Base-by-base conservation (phyloP, 257 asterid genomes). In the Fraxinus pennsylvanica region DNA sequence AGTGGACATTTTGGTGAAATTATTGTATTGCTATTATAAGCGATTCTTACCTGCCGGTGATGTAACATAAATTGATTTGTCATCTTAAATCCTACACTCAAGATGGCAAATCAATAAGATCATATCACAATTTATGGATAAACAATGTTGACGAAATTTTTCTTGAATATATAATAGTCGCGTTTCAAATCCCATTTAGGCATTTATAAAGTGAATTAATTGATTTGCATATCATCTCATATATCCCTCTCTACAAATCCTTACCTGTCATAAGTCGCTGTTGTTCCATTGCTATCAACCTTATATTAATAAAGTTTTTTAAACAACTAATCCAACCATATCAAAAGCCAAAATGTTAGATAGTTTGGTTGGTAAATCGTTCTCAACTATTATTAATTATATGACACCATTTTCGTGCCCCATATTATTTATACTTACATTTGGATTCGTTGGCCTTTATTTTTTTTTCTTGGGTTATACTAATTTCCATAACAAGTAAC, bases 261-360 rank as follows among this genome's bases (percentile, higher is more conserved):
- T 33, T 33, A 33, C 50, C n/a, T 74, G 29, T 36, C 22, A 74
- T 63, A 77, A 9, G 57, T 79, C 67, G 78, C 73, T 45, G 89
- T 68, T 88, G 77, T 22, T 47, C 21, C 39, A 81, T 83, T 82
- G 59, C 67, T 79, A 41, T 83, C 88, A 69, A 78, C 61, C 47
- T 59, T 43, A 17, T 29, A 57, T 33, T 35, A 38, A 38, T 38
- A 38, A 38, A 38, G 10, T 38, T 38, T 38, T 36, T 36, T 6
- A 38, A 38, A 38, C 0, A 38, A 7, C 43, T 38, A 38, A 38
- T 38, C 2, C 10, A 38, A 54, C 25, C 36, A 65, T 47, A 61
- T 25, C 8, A 74, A 78, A 50, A 76, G 73, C 45, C 66, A 75
- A 82, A 68, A 17, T 33, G 61, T 77, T 77, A 74, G 77, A 81